phyloP scores from a whole-genome alignment of 495 filamentous ascomycete genomes.

The Penicillium antarcticum region DNA sequence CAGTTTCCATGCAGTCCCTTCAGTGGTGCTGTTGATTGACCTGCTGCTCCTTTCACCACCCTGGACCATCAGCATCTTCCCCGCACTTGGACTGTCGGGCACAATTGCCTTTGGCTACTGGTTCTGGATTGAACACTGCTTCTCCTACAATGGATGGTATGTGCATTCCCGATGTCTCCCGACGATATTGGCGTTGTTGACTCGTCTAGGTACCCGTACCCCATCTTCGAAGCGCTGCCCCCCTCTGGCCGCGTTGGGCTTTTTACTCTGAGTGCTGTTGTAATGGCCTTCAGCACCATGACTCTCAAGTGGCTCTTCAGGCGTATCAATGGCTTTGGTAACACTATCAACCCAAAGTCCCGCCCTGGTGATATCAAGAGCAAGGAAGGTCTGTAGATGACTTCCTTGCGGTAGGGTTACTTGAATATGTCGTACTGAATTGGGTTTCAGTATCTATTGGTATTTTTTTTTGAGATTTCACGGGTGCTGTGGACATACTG shows the following conservation, averaged over 20 bases:
- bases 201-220: constrained; percentile 73
- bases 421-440: too few relatives aligned
- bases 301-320: constrained; percentile 66
- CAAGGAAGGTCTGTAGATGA: constrained; percentile 19
- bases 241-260: constrained; percentile 61
- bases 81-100: constrained; percentile 59
- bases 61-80: constrained; percentile 64
- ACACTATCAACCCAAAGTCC: constrained; percentile 16
- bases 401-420: too few relatives aligned
- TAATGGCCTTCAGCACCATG: constrained; percentile 69
- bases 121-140: constrained; percentile 85
- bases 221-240: constrained; percentile 65
- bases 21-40: constrained; percentile 68
- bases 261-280: constrained; percentile 63
- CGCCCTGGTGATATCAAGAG: constrained; percentile 31
- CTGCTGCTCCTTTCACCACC: constrained; percentile 76
- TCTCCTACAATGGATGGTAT: constrained; percentile 69
- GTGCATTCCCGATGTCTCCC: constrained; percentile 10
- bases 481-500: too few relatives aligned
- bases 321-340: constrained; percentile 62
- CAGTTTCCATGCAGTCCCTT: constrained; percentile 75
- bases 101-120: constrained; percentile 73
- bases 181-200: constrained; percentile 26
- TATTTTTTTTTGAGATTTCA: too few relatives aligned
- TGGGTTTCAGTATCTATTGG: too few relatives aligned